Percentiles rank a stretch among this genome's conserved stretches.
phyloP scores from a whole-genome alignment of 352 stramenopile genomes.

The Phytophthora pistaciae region DNA sequence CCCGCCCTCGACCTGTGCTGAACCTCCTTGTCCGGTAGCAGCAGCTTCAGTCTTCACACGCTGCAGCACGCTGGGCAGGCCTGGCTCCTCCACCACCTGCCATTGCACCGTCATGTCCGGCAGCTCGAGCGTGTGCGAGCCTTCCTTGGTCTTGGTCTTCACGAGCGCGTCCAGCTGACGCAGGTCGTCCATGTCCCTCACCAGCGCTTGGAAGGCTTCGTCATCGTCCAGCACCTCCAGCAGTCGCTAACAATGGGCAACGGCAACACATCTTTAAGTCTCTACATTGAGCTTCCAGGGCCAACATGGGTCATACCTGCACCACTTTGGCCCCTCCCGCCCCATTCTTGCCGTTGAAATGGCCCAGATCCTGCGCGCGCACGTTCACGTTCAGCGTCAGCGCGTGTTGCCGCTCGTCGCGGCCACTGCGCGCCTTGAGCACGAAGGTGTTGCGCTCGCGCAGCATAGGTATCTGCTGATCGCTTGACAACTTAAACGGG shows the following conservation, averaged over 20 bases:
- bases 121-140: conserved; percentile 38
- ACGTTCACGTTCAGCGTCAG: conserved; percentile 68
- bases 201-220: conserved; percentile 58
- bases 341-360: conserved; percentile 55
- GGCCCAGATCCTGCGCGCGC: conserved; percentile 59
- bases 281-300: too few relatives aligned
- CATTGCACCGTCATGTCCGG: conserved; percentile 65
- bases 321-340: conserved; percentile 34
- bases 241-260: conserved; percentile 37
- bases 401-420: conserved; percentile 58
- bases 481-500: conserved; percentile 1
- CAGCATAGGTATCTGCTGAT: conserved; percentile 36
- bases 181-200: conserved; percentile 61
- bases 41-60: conserved; percentile 8
- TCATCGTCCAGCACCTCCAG: conserved; percentile 61
- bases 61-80: conserved; percentile 63
- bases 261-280: neutral
- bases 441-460: conserved; percentile 74
- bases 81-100: conserved; percentile 60
- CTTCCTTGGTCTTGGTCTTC: conserved; percentile 47
- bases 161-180: conserved; percentile 51
- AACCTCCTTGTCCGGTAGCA: neutral
- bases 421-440: conserved; percentile 49
- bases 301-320: conserved; percentile 34
- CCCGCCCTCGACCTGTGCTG: neutral